Evolutionary conservation across 495 filamentous ascomycete species (phyloP), one percentile per base, ranked within the genome.

Genomic region (Hypoxylon lienhwacheense): DNA sequence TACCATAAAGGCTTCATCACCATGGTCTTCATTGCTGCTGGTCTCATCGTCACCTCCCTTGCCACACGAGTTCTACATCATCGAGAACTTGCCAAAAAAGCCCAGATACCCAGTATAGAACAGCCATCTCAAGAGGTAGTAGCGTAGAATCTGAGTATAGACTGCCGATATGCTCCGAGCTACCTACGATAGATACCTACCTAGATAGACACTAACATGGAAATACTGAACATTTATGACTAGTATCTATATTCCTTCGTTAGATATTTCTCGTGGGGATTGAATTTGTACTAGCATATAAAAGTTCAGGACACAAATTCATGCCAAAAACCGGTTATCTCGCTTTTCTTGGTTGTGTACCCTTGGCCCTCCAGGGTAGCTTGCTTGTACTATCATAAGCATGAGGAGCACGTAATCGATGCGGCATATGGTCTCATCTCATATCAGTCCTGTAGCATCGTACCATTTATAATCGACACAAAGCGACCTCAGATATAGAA

Each of bases 1-100:
- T 77, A 76, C 46, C 65, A 58, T 22, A 77, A 75, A 39, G 77
- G 76, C 7, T 77, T 69, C 31, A 57, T 74, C 8, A 73, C 73
- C 4, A 70, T 67, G 46, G 65, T 73, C 17, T 66, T 72, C 34
- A 58, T 76, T 44, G 63, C 69, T 1, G 49, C 68, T 31, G 59
- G 41, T 1, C 48, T 73, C 19, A 70, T 74, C 12, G 46, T 41
- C n/a, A 75, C 68, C 25, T 49, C 69, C 3, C 65, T 77, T 19
- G 41, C 61, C 14, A 73, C 74, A 32, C 66, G 68, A 15, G 49
- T 50, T 16, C 55, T 82, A 17, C 73, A 83, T 35, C 48, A 65
- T 25, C 56, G 66, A 14, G 77, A 80, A 45, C 63, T 53, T n/a
- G 36, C 37, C 10, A 42, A 25, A n/a, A 72, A 63, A 65, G 25